Base-by-base conservation (phyloP, 2,329 filamentous ascomycete species). In the Ophiostoma australiae region DNA sequence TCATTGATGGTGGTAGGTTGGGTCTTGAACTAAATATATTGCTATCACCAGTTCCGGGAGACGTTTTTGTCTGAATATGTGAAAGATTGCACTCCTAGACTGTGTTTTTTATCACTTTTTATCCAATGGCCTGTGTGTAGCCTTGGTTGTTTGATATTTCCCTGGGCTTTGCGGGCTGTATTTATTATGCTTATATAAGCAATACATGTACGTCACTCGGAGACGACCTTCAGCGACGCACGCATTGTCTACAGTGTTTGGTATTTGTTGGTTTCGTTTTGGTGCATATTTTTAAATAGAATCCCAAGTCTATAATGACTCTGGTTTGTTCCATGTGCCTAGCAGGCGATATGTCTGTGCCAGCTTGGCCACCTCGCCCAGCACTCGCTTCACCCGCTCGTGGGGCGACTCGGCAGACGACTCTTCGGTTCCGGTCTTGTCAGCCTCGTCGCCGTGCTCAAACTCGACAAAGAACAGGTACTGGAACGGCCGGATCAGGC, bases 391-490 rank as follows among this genome's bases (percentile, higher is more conserved):
- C 20, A 93, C 89, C 73, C 83, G 82, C 3, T 84, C 85, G 69
- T 85, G 83, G 1, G 83, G 82, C 75, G 87, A 87, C 68, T 69
- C 70, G 4, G 52, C 23, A 11, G 23, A 58, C 23, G 15, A 2
- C 70, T 41, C n/a, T 2, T 15, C 41, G 3, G 63, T 10, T 13
- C 5, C 44, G 17, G 13, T 68, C 58, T 8, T 35, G 6, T 35
- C 70, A 1, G 67, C 33, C 31, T 68, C 70, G n/a, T 67, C 61
- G 61, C 87, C 85, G 1, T 91, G 90, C 78, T 91, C 87, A 76
- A 97, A 93, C 82, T 98, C 94, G 39, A 97, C 89, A 78, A 98
- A 94, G 81, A 98, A 97, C 52, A 97, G 87, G 81, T 98, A 98
- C 78, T 96, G 89, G 87, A 97, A 98, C 27, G 91, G 88, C 75